Evolutionary conservation across 129 eudicot species (phyloP), one percentile per base, ranked within the genome.

Genomic region (Apium graveolens): DNA sequence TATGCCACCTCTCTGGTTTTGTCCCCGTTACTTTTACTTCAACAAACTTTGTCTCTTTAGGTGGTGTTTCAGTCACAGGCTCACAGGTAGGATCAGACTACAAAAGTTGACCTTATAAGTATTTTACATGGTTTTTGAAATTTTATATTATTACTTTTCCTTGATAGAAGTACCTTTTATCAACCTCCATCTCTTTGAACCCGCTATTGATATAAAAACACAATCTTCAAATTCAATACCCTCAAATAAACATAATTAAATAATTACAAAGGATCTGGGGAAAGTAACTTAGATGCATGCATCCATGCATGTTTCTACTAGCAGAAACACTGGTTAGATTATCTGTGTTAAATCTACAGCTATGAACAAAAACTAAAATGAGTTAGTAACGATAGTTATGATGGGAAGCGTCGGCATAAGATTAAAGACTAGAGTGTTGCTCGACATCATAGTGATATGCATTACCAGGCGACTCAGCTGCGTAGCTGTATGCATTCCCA

Each of bases 341-440:
- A 32, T 8, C 60, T 74, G 34, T 44, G n/a, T 43, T 74, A 27
- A 44, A 74, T 49, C 55, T 38, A 60, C 53, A 4, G 42, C 81
- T 37, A 65, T 37, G 69, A 76, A 38, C 79, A 68, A 1, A 44
- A 44, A 46, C 70, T 32, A 11, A 41, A 48, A 45, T 26, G 20
- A 49, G 39, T 87, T 75, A 87, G 60, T 87, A 87, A 65, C 75
- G 90, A 74, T 85, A 87, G 81, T 75, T 80, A 69, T 86, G 78
- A 44, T 78, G 84, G 31, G 87, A 83, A 6, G 84, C 81, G 44
- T 90, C 88, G 71, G 18, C 78, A 37, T 86, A 86, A 41, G 79
- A 43, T 45, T 80, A 82, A 44, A 81, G 73, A 38, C 83, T 65
- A 69, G 74, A 37, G 45, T 70, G 83, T 10, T 79, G 81, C 44